phyloP scores from a whole-genome alignment of 2,329 filamentous ascomycete genomes.

The Aquanectria penicillioides region DNA sequence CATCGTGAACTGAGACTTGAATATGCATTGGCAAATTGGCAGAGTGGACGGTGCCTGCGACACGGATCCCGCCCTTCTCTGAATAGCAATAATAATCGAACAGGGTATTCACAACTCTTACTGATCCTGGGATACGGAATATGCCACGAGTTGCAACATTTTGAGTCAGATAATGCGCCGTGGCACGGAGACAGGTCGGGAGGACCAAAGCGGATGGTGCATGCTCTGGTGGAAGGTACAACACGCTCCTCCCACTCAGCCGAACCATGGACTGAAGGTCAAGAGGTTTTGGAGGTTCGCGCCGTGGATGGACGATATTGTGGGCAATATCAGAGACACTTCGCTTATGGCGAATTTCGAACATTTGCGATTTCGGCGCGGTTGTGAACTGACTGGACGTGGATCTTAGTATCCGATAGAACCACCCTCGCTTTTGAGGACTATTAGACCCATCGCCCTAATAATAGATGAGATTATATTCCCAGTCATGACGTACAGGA shows the following conservation, averaged over 20 bases:
- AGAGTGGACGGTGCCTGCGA: conserved; percentile 67
- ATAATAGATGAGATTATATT: conserved; percentile 14
- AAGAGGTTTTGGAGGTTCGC: conserved; percentile 59
- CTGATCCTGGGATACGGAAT: conserved; percentile 71
- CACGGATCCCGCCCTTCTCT: conserved; percentile 57
- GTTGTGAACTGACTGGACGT: conserved; percentile 29
- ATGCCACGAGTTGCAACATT: conserved; percentile 66
- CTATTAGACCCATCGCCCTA: conserved; percentile 33
- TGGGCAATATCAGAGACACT: conserved; percentile 67
- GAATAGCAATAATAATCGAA: conserved; percentile 71
- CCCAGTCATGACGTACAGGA: too few species aligned
- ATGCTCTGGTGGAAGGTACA: conserved; percentile 70
- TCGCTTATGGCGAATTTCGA: conserved; percentile 53
- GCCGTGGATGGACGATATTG: conserved; percentile 54
- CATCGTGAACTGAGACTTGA: conserved; percentile 68
- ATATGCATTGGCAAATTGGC: conserved; percentile 70
- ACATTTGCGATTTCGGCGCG: conserved; percentile 8
- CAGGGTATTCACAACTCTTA: conserved; percentile 63
- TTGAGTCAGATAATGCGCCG: conserved; percentile 71
- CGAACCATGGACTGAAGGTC: conserved; percentile 69
- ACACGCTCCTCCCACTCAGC: conserved; percentile 69
- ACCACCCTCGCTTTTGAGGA: conserved; percentile 49
- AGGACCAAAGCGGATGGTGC: conserved; percentile 66
- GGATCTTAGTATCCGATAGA: conserved; percentile 49
- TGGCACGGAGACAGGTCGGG: conserved; percentile 73